Base-by-base conservation (phyloP, 441 rosid species). In the Populus trichocarpa region DNA sequence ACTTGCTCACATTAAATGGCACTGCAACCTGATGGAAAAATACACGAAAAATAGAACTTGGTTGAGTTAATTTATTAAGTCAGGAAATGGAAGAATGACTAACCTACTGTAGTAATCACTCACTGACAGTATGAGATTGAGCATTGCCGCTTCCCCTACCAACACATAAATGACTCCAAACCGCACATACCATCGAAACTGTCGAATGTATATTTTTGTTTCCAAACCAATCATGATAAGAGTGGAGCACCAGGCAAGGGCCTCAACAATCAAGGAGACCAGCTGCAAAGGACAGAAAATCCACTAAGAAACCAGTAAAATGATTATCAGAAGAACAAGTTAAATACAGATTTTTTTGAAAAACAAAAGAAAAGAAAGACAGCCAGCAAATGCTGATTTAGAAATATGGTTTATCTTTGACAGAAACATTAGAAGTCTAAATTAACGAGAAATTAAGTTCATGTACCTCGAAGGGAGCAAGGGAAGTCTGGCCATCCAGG, bases 121-220 rank as follows among this genome's bases (percentile, higher is more conserved):
- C 86, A 90, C 73, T 61, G 94, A 82, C 26, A 95, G 84, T 76
- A 93, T 75, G 67, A 90, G 84, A 82, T 91, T 92, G 79, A 97
- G 86, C 79, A 95, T 85, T 61, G 89, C 97, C 86, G 91, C 94
- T 85, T 95, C 92, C 79, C 93, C 98, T 16, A 92, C 90, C 84
- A 97, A 70, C 68, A 89, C 90, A 82, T 94, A 97, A 74, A 95
- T 38, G 71, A 95, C 89, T 74, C 93, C 98, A 72, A 95, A 97
- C 69, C 97, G 86, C 57, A 97, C 94, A 80, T 89, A 92, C 99
- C 98, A 95, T 40, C 97, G 91, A 68, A 95, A 91, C 87, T 95
- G 93, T 25, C 78, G 76, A 81, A 93, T 84, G 79, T 97, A 97
- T 67, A 86, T 78, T 83, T 89, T 93, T 72, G 92, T 92, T 87